phyloP scores from a whole-genome alignment of 306 rosid genomes.

The Vicia sativa region DNA sequence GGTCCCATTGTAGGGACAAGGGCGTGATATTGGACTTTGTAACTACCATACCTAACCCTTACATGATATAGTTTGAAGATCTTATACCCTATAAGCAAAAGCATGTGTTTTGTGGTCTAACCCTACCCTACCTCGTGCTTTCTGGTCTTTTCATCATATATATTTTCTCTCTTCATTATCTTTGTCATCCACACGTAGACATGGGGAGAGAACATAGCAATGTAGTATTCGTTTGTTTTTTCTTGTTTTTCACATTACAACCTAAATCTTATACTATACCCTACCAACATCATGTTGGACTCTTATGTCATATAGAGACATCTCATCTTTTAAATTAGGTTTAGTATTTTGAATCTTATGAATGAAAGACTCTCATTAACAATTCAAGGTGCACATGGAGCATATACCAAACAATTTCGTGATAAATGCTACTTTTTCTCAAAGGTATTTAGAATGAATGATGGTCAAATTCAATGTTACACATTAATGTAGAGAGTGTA shows the following conservation, averaged over 20 bases:
- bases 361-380: not conserved
- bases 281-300: not conserved
- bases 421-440: conserved; percentile 35
- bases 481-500: not conserved
- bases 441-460: not conserved
- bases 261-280: not conserved
- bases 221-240: conserved; percentile 13
- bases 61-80: conserved; percentile 41
- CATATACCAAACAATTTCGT: conserved; percentile 28
- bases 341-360: not conserved
- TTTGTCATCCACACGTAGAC: conserved; percentile 37
- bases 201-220: not conserved
- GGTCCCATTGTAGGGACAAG: conserved; percentile 39
- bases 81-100: conserved; percentile 34
- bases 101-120: conserved; percentile 56
- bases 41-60: conserved; percentile 74
- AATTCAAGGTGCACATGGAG: not conserved
- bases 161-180: conserved; percentile 17
- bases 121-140: conserved; percentile 43
- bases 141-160: conserved; percentile 26
- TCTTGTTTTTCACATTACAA: conserved; percentile 26
- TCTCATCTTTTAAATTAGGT: not conserved
- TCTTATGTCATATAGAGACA: not conserved
- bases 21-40: conserved; percentile 55
- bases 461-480: conserved; percentile 35